These are phyloP conservation scores for Apiotrichum montevideense DNA, from an alignment of 1,284 basidiomycete species.

Conservation along the genomic window DNA sequence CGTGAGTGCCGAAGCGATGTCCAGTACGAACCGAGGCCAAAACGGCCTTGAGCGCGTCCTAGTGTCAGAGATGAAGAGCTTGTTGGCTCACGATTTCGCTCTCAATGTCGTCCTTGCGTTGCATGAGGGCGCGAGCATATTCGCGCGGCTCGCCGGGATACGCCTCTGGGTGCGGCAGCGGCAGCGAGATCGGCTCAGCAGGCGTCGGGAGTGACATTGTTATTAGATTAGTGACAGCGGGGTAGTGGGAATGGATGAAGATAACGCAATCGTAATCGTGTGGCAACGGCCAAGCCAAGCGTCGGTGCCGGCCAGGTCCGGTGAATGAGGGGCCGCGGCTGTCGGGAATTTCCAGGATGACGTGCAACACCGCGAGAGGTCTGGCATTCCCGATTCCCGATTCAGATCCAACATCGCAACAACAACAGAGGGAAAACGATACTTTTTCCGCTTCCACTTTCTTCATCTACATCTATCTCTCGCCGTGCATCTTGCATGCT, in stretches of 20 bases:
- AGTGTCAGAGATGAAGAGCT: not conserved
- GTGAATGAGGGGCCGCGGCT: no score
- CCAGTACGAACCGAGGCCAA: conserved; percentile 22
- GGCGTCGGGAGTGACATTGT: conserved; percentile 26
- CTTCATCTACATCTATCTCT: not conserved
- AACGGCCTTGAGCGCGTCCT: conserved; percentile 37
- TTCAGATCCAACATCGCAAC: no score
- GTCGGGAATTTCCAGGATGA: conserved; percentile 1
- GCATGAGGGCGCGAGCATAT: conserved; percentile 41
- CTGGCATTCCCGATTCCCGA: conserved; percentile 8
- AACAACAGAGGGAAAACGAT: no score
- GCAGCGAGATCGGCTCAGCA: conserved; percentile 23
- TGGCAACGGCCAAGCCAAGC: not conserved
- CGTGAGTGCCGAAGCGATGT: no score
- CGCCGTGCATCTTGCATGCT: not conserved
- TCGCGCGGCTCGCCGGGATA: conserved; percentile 41
- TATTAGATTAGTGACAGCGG: no score
- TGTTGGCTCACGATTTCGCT: conserved; percentile 34
- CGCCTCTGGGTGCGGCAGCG: conserved; percentile 38
- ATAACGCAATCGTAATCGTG: no score
- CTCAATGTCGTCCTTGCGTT: conserved; percentile 44
- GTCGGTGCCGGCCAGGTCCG: no score
- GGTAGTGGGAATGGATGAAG: not conserved
- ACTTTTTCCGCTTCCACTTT: not conserved
- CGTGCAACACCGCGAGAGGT: not conserved